Evolutionary conservation across 2,329 filamentous ascomycete genomes (phyloP), one percentile per base, ranked within the genome.

Genomic region (Metarhizium guizhouense): DNA sequence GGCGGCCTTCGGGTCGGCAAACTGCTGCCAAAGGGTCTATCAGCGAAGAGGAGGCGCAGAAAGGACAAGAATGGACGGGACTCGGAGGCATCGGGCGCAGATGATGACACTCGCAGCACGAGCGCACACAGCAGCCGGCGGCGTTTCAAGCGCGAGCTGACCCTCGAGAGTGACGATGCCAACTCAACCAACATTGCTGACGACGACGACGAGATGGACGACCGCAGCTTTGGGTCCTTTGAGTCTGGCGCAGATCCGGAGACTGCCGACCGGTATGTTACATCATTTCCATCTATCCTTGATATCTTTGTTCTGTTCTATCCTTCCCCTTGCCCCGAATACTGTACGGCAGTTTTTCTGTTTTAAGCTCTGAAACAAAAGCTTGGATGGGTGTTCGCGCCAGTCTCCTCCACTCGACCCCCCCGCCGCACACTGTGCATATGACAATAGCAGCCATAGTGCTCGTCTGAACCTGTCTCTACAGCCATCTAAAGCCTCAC

Each of bases 11-110:
- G 32, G 8, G 49, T 81, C 47, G 74, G 71, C 56, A 83, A 80
- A 68, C 72, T 84, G 34, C 67, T 84, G 40, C 74, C 79, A 53
- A 81, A 78, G 63, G 71, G 74, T 42, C 73, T 83, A 54, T 68
- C 71, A 32, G 72, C 72, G 51, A 79, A 76, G 63, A 75, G 77
- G 50, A 74, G 76, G 51, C 73, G 72, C 56, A 77, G 72, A 67
- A 78, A 74, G 66, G 72, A 77, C 54, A 69, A 72, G 52, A 66
- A 66, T 50, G 74, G 76, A 14, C 59, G 68, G 68, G 62, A 75
- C 69, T 54, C 60, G 11, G 63, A 63, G 47, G 62, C 65, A 55
- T 64, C 57, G 55, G 63, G 64, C 60, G 52, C 59, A 62, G 58
- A 66, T 57, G 53, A 64, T 60, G 64, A 70, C 59, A 62, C 70